These are phyloP conservation scores for Rostrohypoxylon terebratum DNA, from an alignment of 495 filamentous ascomycete genomes.

Conservation along the genomic window DNA sequence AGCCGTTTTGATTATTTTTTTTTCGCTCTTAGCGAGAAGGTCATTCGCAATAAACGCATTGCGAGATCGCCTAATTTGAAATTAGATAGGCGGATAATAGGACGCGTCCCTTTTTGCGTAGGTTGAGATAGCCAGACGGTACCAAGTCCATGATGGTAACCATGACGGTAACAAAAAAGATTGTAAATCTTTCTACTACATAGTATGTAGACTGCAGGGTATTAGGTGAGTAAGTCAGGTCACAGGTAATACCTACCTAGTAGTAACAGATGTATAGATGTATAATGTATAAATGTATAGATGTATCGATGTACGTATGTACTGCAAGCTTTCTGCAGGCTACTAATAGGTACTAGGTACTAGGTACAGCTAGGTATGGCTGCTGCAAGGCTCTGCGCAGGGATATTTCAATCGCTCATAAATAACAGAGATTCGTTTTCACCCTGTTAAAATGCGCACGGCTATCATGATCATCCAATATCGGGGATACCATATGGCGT, in stretches of 20 bases:
- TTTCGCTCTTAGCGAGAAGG: constrained; percentile 17
- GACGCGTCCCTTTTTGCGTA: constrained; percentile 5
- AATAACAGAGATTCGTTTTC: constrained; percentile 35
- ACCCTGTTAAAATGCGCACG: constrained; percentile 22
- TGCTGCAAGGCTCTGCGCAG: constrained; percentile 28
- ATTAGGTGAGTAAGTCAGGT: no score
- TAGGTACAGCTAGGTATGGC: no score
- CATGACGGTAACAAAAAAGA: not conserved
- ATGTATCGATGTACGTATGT: no score
- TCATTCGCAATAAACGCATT: constrained; percentile 15
- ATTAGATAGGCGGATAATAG: no score
- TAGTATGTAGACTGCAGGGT: not conserved
- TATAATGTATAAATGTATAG: no score
- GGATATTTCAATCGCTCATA: constrained; percentile 37
- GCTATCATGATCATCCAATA: constrained; percentile 39
- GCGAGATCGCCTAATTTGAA: constrained; percentile 13
- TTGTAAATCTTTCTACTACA: not conserved
- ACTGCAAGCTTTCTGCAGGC: no score
- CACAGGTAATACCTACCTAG: no score
- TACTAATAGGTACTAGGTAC: not conserved
- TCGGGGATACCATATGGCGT: constrained; percentile 40
- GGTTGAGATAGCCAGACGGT: constrained; percentile 3
- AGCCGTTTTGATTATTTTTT: constrained; percentile 2
- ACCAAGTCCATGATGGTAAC: not conserved
- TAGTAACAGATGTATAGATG: no score